phyloP scores from a whole-genome alignment of 495 filamentous ascomycete genomes.

The Aspergillus taichungensis region DNA sequence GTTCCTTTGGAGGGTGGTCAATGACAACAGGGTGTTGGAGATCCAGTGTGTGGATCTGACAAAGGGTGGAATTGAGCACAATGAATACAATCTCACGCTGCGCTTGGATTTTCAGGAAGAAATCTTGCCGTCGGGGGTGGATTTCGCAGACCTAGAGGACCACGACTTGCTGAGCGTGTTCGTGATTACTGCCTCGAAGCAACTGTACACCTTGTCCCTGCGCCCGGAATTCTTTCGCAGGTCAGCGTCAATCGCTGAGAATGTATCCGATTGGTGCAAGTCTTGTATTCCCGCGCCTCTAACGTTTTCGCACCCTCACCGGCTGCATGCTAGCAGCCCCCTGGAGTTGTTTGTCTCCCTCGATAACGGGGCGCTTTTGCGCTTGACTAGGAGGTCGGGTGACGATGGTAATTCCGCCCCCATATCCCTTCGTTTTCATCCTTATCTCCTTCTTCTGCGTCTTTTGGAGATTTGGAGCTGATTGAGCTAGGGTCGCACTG shows the following conservation, averaged over 20 bases:
- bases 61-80: conserved; percentile 52
- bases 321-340: conserved; percentile 62
- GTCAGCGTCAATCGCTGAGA: conserved; percentile 55
- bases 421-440: neutral
- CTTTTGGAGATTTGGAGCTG: conserved; percentile 5
- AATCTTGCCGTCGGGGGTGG: conserved; percentile 67
- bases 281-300: conserved; percentile 60
- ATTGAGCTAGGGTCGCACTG: conserved; percentile 48
- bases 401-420: conserved; percentile 50
- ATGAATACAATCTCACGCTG: conserved; percentile 62
- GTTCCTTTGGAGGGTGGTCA: conserved; percentile 84
- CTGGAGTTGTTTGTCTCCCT: conserved; percentile 71
- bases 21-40: conserved; percentile 70
- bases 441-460: neutral
- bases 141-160: conserved; percentile 68
- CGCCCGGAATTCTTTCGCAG: conserved; percentile 73
- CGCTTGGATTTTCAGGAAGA: conserved; percentile 64
- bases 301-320: conserved; percentile 69
- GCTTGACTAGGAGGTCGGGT: conserved; percentile 55
- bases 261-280: conserved; percentile 69
- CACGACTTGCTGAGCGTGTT: conserved; percentile 73
- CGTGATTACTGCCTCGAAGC: conserved; percentile 66
- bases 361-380: conserved; percentile 72
- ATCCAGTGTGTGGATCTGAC: conserved; percentile 75
- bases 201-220: conserved; percentile 72